Evolutionary conservation across 345 rosid genomes (phyloP).

Genomic region (Garcia nutans): DNA sequence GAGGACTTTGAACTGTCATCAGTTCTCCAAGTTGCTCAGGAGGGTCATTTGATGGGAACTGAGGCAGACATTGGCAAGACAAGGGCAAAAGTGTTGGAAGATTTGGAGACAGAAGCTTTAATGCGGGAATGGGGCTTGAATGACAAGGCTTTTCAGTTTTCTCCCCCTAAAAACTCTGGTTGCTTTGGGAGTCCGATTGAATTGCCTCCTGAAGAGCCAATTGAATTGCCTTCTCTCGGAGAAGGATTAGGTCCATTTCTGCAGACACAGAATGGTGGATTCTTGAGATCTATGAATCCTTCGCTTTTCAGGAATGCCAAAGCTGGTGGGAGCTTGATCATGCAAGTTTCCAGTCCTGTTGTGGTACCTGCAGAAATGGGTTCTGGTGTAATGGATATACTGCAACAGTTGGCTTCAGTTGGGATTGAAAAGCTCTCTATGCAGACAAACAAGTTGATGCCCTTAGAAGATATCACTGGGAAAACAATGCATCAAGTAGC

Average conservation of each 20-base stretch:
- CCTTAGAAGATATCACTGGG: conserved; percentile 88
- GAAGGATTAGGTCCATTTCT: conserved; percentile 85
- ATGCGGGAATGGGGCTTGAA: conserved; percentile 93
- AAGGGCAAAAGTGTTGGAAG: conserved; percentile 70
- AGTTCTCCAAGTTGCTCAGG: conserved; percentile 54
- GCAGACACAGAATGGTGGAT: conserved; percentile 80
- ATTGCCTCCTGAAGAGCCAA: conserved; percentile 51
- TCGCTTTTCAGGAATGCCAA: conserved; percentile 59
- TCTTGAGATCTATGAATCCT: conserved; percentile 81
- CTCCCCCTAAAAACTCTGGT: conserved; percentile 50
- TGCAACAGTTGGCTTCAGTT: conserved; percentile 69
- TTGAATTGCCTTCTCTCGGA: conserved; percentile 70
- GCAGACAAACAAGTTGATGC: conserved; percentile 93
- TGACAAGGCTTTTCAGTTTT: conserved; percentile 66
- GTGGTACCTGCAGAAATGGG: conserved; percentile 99
- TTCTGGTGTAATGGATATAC: conserved; percentile 64
- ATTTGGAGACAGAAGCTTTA: conserved; percentile 75
- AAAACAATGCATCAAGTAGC: conserved; percentile 81
- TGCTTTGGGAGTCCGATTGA: conserved; percentile 61
- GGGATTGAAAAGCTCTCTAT: conserved; percentile 93
- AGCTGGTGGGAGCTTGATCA: conserved; percentile 71
- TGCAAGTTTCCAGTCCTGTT: conserved; percentile 94
- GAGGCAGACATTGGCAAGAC: conserved; percentile 41
- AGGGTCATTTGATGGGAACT: conserved; percentile 51
- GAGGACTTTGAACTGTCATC: conserved; percentile 55